phyloP scores from a whole-genome alignment of 108 stramenopile genomes.

The Fistulifera pelliculosa region DNA sequence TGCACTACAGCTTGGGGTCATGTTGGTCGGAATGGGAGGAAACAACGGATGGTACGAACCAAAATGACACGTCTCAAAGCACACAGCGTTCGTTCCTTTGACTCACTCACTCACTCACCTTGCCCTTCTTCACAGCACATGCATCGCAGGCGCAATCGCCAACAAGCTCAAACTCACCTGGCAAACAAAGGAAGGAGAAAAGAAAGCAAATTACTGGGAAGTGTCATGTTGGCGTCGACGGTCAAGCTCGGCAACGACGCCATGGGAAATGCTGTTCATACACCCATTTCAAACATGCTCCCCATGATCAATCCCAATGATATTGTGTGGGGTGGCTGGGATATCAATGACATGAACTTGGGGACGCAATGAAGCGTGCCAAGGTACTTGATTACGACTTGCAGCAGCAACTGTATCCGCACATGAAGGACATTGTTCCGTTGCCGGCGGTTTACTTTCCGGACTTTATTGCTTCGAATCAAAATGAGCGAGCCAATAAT shows the following conservation, averaged over 20 bases:
- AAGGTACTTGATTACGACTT: constrained; percentile 86
- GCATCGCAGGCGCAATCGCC: constrained; percentile 89
- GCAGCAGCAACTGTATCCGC: constrained; percentile 85
- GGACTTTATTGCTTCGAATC: constrained; percentile 98
- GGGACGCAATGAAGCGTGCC: constrained; percentile 89
- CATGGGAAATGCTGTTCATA: constrained; percentile 78
- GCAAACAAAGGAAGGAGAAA: constrained; percentile 86
- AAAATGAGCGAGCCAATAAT: constrained; percentile 93
- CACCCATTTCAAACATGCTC: constrained; percentile 85
- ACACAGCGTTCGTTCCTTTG: constrained; percentile 2
- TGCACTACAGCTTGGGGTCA: constrained; percentile 74
- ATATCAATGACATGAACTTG: constrained; percentile 85
- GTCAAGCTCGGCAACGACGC: constrained; percentile 84
- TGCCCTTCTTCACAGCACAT: constrained; percentile 33
- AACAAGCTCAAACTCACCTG: constrained; percentile 87
- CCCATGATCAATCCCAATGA: constrained; percentile 93
- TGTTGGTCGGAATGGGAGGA: constrained; percentile 95
- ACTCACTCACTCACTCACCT: background rate
- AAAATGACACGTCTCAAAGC: background rate
- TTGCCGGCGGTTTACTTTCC: constrained; percentile 90
- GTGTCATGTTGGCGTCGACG: constrained; percentile 87
- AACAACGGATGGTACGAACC: constrained; percentile 89
- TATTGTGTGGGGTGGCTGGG: constrained; percentile 98
- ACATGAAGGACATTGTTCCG: constrained; percentile 87
- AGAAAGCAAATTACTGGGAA: constrained; percentile 93